These are phyloP conservation scores for Rhizopogon vulgaris DNA, from an alignment of 768 basidiomycete genomes.

Conservation along the genomic window DNA sequence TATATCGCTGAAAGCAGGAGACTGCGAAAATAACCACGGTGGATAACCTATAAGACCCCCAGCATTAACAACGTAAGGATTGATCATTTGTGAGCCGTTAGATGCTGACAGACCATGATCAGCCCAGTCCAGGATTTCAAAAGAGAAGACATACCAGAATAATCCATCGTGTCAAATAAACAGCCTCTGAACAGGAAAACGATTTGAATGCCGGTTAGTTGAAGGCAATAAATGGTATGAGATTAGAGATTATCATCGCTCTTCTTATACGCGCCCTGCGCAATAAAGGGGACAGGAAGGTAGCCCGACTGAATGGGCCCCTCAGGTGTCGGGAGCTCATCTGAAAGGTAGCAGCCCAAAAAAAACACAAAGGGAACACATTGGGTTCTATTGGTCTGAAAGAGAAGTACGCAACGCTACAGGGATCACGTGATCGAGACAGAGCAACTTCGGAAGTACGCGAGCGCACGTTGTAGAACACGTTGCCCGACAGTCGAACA, in stretches of 20 bases:
- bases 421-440: slow-evolving; percentile 16
- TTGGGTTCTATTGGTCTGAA: neutral
- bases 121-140: neutral
- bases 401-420: neutral
- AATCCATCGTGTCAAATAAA: neutral
- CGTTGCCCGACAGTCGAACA: neutral
- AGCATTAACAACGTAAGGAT: neutral
- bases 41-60: neutral
- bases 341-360: slow-evolving; percentile 15
- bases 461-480: slow-evolving; percentile 18
- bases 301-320: neutral
- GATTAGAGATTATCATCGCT: neutral
- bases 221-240: neutral
- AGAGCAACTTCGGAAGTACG: slow-evolving; percentile 19
- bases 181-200: neutral
- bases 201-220: neutral
- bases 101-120: neutral
- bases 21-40: neutral
- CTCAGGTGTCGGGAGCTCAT: neutral
- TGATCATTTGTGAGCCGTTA: neutral
- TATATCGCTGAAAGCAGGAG: neutral
- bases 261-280: neutral
- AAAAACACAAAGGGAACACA: slow-evolving; percentile 13
- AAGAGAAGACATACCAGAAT: neutral
- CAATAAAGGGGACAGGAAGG: neutral